A percentile compares a stretch with the other conserved stretches of the same genome.
Evolutionary conservation across 306 rosid species (phyloP).

Genomic region (Acacia acuminata): DNA sequence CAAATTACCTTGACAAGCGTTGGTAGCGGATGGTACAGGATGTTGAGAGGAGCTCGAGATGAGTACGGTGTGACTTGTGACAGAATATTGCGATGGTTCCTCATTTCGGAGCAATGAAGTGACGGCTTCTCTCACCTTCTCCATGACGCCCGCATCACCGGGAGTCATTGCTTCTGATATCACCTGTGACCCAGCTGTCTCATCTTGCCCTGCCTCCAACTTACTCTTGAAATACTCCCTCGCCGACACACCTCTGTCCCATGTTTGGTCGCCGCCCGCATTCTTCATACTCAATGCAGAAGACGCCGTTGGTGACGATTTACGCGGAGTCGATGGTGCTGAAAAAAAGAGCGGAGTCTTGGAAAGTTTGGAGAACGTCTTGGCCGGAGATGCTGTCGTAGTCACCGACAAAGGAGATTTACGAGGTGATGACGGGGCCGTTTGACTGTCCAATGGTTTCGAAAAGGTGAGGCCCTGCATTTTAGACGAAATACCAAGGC

Average conservation of each 20-base stretch:
- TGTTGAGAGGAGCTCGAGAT: conserved; percentile 39
- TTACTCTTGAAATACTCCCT: conserved; percentile 58
- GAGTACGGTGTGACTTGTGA: conserved; percentile 33
- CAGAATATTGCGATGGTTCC: conserved; percentile 36
- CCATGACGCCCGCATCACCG: conserved; percentile 53
- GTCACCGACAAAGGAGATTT: not conserved
- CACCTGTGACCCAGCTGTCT: conserved; percentile 57
- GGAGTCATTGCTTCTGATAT: conserved; percentile 45
- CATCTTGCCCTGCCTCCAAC: conserved; percentile 65
- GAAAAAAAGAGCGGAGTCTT: conserved; percentile 13
- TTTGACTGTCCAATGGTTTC: not conserved
- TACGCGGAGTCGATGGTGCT: conserved; percentile 19
- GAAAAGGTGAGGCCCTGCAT: conserved; percentile 39
- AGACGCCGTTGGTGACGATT: conserved; percentile 22
- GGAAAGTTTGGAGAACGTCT: conserved; percentile 4
- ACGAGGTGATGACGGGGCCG: not conserved
- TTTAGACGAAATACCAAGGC: conserved; percentile 51
- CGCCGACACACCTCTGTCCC: conserved; percentile 58
- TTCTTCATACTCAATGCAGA: conserved; percentile 15
- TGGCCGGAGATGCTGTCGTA: not conserved
- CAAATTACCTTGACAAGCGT: conserved; percentile 46
- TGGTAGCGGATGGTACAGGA: conserved; percentile 39
- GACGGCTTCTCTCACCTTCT: conserved; percentile 74
- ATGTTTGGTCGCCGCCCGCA: conserved; percentile 18
- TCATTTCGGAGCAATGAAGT: conserved; percentile 60